Evolutionary conservation across 306 rosid species (phyloP).

Genomic region (Inga leiocalycina): DNA sequence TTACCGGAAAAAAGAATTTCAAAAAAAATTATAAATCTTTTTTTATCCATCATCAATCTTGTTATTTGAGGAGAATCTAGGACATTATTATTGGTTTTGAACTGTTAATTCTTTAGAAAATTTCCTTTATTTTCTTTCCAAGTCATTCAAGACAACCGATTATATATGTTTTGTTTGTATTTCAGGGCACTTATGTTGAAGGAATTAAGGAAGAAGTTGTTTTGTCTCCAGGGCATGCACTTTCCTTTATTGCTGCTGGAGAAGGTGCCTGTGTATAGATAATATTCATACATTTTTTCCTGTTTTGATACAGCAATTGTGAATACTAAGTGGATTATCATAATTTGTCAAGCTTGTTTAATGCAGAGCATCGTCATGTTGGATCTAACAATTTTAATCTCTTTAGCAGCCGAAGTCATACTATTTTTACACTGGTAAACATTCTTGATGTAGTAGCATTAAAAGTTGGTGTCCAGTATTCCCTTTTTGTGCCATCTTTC

Average conservation of each 20-base stretch:
- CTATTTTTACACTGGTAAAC: conserved; percentile 93
- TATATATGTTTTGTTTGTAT: conserved; percentile 24
- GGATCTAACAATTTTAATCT: conserved; percentile 98
- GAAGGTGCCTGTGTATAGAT: conserved; percentile 66
- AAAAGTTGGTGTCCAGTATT: conserved; percentile 18
- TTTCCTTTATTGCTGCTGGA: conserved; percentile 99
- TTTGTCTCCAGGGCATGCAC: conserved; percentile 97
- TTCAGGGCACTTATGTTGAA: conserved; percentile 98
- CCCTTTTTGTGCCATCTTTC: not conserved
- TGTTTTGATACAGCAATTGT: conserved; percentile 9
- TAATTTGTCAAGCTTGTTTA: conserved; percentile 19
- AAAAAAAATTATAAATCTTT: conserved; percentile 4
- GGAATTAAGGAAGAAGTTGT: conserved; percentile 99
- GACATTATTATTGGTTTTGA: conserved; percentile 23
- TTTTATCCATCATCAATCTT: not conserved
- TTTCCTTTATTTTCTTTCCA: not conserved
- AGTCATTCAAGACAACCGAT: conserved; percentile 26
- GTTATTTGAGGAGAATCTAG: not conserved
- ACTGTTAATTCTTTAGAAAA: not conserved
- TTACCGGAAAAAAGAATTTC: not conserved
- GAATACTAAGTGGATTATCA: conserved; percentile 10
- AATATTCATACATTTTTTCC: conserved; percentile 16
- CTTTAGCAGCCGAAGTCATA: conserved; percentile 99
- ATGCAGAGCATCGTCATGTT: conserved; percentile 98
- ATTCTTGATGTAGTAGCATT: conserved; percentile 26